Base-by-base conservation (phyloP, 352 stramenopile species). In the Globisporangium solare region DNA sequence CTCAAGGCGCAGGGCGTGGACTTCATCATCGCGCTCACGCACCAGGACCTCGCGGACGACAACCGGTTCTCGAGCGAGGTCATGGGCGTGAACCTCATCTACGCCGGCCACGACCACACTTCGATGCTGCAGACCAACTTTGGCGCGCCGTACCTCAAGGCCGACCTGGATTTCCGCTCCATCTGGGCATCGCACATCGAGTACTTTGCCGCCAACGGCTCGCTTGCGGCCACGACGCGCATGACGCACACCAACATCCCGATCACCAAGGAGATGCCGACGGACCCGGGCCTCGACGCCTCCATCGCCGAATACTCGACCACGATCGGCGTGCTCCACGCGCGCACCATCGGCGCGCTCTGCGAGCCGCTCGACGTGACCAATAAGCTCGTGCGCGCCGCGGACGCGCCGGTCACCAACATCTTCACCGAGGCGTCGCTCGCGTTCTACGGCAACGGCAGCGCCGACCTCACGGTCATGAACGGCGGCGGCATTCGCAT, bases 11-110 rank as follows among this genome's bases (percentile, higher is more conserved):
- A 68, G 32, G 61, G 60, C 22, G 64, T 71, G 22, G 60, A 71
- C 53, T 49, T 71, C 21, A 54, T 71, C 14, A 68, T 71, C 27
- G 64, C 64, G 24, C 56, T 71, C 11, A 71, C 64, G 21, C 64
- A 71, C 48, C 64, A 71, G 52, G 54, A 55, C 6, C 37, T 68
- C 20, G 56, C 32, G 13, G 64, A 62, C 47, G 64, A 71, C 47
- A 66, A 68, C 56, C 32, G 20, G 14, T 63, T 71, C 42, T 64
- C 64, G 32, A 63, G 65, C 0, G 27, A 35, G 27, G 27, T 10
- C 27, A 35, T 6, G 27, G 27, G 27, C 10, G 27, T 35, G 3
- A 49, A 71, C 47, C 47, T 71, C 35, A 71, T 71, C 55, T 68
- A 66, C 60, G 64, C 37, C 35, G 64, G 64, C 54, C 64, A 71